phyloP scores from a whole-genome alignment of 371 early-diverging fungal species.

The Rhizopus arrhizus region DNA sequence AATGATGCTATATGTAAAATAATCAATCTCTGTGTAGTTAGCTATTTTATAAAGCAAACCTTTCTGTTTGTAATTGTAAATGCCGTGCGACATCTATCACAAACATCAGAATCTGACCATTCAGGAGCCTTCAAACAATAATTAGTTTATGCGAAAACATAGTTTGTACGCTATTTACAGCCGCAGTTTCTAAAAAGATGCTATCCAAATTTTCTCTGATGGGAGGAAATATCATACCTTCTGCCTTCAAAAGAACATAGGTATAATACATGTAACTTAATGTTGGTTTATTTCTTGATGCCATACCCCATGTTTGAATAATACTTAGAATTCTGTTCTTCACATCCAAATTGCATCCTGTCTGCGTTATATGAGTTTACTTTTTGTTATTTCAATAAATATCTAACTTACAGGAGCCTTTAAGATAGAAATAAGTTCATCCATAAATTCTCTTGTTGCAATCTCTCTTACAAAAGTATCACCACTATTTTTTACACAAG shows the following conservation, averaged over 20 bases:
- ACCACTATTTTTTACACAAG: conserved; percentile 94
- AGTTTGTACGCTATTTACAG: conserved; percentile 45
- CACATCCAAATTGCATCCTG: conserved; percentile 71
- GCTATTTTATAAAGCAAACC: conserved; percentile 25
- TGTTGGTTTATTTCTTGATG: conserved; percentile 74
- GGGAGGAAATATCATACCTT: conserved; percentile 65
- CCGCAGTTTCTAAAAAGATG: conserved; percentile 69
- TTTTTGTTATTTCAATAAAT: conserved; percentile 1
- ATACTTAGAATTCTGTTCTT: conserved; percentile 67
- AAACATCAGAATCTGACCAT: conserved; percentile 92
- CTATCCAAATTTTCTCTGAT: conserved; percentile 51
- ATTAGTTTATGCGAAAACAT: conserved; percentile 4
- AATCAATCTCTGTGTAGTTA: neutral
- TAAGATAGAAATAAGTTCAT: conserved; percentile 71
- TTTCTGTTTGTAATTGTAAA: conserved; percentile 94
- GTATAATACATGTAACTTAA: conserved; percentile 76
- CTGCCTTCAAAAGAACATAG: conserved; percentile 74
- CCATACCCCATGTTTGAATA: conserved; percentile 87
- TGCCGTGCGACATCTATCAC: conserved; percentile 86
- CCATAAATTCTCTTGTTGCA: conserved; percentile 87
- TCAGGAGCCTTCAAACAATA: conserved; percentile 76
- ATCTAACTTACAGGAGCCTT: conserved; percentile 55
- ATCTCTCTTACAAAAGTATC: conserved; percentile 82
- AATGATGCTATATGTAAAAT: conserved; percentile 74
- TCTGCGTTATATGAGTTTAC: conserved; percentile 8